These are phyloP conservation scores for Microsporum ferrugineum DNA, from an alignment of 2,329 filamentous ascomycete species.

Conservation along the genomic window DNA sequence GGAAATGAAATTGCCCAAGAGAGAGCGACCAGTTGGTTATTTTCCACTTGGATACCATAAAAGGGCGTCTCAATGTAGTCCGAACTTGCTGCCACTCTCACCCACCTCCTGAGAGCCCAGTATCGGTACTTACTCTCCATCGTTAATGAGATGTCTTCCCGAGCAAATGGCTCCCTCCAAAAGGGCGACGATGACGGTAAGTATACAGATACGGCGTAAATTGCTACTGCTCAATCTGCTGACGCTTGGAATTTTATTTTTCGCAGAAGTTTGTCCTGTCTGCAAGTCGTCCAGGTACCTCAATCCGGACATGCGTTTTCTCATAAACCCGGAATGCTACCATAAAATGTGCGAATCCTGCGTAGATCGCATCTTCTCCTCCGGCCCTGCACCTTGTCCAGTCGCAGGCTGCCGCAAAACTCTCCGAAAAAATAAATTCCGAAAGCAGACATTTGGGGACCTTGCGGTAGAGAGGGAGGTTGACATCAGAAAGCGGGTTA, in stretches of 20 bases:
- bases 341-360: slow-evolving; percentile 97
- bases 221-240: neutral
- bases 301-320: slow-evolving; percentile 85
- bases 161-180: neutral
- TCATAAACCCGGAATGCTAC: slow-evolving; percentile 97
- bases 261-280: slow-evolving; percentile 74
- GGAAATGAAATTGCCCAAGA: neutral
- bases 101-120: neutral
- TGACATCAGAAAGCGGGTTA: slow-evolving; percentile 73
- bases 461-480: slow-evolving; percentile 82
- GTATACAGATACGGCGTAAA: neutral
- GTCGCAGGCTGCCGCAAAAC: slow-evolving; percentile 81
- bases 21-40: neutral
- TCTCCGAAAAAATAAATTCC: slow-evolving; percentile 72
- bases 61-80: neutral
- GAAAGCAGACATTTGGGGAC: slow-evolving; percentile 80
- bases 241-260: neutral
- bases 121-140: neutral
- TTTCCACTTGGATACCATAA: too few species aligned
- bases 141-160: neutral
- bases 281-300: slow-evolving; percentile 96
- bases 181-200: slow-evolving; percentile 4
- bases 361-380: slow-evolving; percentile 85
- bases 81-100: neutral
- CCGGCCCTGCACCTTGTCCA: slow-evolving; percentile 83